Evolutionary conservation across 1,139 yeast species (phyloP), one percentile per base, ranked within the genome.

Genomic region (Geotrichum fermentans): DNA sequence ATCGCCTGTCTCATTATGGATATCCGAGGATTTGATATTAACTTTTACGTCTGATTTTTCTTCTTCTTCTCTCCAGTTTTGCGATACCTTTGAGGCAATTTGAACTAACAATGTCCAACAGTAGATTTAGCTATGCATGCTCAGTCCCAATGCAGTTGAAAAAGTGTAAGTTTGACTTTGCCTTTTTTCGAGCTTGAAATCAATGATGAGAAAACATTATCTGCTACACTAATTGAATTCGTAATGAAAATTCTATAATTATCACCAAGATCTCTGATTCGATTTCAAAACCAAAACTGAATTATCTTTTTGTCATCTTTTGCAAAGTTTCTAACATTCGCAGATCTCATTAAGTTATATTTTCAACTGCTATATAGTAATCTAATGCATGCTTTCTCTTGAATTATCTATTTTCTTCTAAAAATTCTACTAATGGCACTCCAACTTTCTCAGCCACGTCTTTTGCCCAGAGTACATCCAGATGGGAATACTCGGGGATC

Each of bases 391-490:
- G 6, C 28, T 6, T 24, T 24, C 6, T 24, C 6, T 6, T 24
- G 8, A 10, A 6, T 24, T 24, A 24, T 10, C 10, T 24, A 10
- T 24, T 24, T 24, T 21, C 24, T 17, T 30, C 41, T 16, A 68
- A 61, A 40, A 64, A 63, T 30, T 56, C 53, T 7, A 55, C 55
- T 52, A 79, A 72, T 30, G 75, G 75, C 43, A 45, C 50, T 2
- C 66, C 71, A 3, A 85, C 81, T 47, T 68, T 70, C 3, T 73
- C 73, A n/a, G 74, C 70, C 0, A 82, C 95, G 58, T 86, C 89
- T 29, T 70, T 65, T 0, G 96, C 95, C 97, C 97, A 90, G 24
- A 90, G 66, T 20, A 89, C 94, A 63, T 90, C 97, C 60, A 90
- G 73, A 65, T 90, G 97, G 43, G 94, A 92, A 63, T 89, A 92